Evolutionary conservation across 1,139 yeast genomes (phyloP).

Genomic region (Maudiozyma humilis): DNA sequence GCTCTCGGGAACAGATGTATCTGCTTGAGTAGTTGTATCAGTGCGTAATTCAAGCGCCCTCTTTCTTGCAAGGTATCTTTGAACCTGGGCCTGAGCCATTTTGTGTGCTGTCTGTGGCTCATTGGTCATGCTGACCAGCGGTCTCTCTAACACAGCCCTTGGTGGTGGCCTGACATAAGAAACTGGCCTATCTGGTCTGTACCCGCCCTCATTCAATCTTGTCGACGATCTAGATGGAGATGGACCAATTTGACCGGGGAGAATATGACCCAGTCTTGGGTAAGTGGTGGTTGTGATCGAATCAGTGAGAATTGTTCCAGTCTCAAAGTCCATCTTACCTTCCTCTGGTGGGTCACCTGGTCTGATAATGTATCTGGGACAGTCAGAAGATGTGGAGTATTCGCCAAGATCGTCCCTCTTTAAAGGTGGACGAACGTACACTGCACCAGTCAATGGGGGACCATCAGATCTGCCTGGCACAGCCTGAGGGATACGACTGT

Average conservation of each 20-base stretch:
- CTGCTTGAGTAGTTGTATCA: conserved; percentile 16
- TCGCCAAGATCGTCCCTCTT: conserved; percentile 75
- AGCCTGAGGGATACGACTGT: conserved; percentile 76
- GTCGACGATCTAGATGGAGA: conserved; percentile 8
- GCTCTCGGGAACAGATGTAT: conserved; percentile 20
- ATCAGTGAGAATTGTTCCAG: conserved; percentile 27
- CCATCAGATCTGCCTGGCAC: conserved; percentile 69
- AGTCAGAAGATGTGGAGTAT: conserved; percentile 50
- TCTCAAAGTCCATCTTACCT: conserved; percentile 30
- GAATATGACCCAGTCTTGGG: conserved; percentile 14
- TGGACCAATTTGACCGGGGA: conserved; percentile 6
- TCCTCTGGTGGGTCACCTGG: conserved; percentile 35
- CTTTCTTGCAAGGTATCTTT: conserved; percentile 19
- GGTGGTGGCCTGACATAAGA: background rate
- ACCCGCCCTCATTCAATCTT: background rate
- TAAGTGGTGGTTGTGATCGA: conserved; percentile 17
- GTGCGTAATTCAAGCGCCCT: conserved; percentile 17
- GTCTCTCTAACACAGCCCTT: background rate
- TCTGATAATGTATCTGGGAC: conserved; percentile 52
- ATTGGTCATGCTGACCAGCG: background rate
- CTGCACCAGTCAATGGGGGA: conserved; percentile 89
- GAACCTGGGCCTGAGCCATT: conserved; percentile 19
- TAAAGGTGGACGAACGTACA: conserved; percentile 66
- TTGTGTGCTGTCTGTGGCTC: conserved; percentile 16
- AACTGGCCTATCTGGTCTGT: background rate